These are phyloP conservation scores for Penicillium sp. DNA, from an alignment of 2,329 filamentous ascomycete species.

Conservation along the genomic window DNA sequence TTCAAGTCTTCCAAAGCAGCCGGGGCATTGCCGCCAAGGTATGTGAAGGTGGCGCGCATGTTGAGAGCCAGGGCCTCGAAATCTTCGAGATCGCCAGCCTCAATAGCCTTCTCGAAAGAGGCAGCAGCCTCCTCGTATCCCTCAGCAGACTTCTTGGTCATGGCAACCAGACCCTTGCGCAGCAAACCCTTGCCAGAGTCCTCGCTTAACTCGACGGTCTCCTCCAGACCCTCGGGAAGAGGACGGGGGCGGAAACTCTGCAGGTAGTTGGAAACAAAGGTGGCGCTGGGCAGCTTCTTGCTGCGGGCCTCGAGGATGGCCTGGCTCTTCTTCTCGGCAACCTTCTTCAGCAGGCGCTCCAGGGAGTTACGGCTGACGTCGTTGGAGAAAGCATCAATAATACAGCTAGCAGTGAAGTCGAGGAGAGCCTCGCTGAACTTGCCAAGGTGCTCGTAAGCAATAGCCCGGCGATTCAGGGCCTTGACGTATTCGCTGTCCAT, in stretches of 20 bases:
- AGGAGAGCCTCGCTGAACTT: constrained; percentile 92
- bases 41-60: constrained; percentile 93
- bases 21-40: constrained; percentile 83
- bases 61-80: constrained; percentile 92
- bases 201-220: constrained; percentile 72
- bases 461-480: constrained; percentile 92
- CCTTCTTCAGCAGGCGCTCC: constrained; percentile 92
- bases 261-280: constrained; percentile 97
- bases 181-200: constrained; percentile 81
- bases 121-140: constrained; percentile 85
- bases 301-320: constrained; percentile 77
- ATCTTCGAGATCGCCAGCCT: constrained; percentile 75
- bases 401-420: constrained; percentile 98
- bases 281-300: constrained; percentile 88
- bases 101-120: constrained; percentile 84
- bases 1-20: constrained; percentile 81
- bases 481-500: constrained; percentile 97
- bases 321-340: constrained; percentile 91
- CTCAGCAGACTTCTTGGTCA: constrained; percentile 83
- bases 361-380: constrained; percentile 84
- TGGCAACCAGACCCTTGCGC: constrained; percentile 75
- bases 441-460: constrained; percentile 91
- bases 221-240: constrained; percentile 77
- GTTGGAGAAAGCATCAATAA: constrained; percentile 96
- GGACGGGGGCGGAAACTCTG: constrained; percentile 91